Conservation (phyloP, 177 flowering plant genomes). For the Vitis hybrid region DNA sequence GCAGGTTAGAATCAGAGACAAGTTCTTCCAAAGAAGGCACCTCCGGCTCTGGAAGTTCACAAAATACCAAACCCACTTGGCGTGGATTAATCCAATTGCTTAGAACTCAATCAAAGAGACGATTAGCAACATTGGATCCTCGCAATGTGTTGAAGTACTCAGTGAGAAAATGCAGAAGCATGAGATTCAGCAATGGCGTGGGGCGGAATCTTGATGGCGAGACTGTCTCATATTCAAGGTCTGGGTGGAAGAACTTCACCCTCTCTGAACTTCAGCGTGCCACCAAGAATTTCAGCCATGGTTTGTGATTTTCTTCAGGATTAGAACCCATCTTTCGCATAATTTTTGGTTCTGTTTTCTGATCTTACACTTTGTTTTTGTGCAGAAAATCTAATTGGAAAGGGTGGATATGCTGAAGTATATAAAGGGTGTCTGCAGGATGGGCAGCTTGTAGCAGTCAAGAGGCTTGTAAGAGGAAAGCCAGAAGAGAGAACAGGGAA, state of each 20-base stretch:
- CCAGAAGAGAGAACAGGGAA: conserved; percentile 36
- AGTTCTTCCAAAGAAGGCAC: conserved; percentile 26
- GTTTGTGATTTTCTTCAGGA: conserved; percentile 18
- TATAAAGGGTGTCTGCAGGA: conserved; percentile 37
- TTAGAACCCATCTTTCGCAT: neutral
- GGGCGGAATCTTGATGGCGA: conserved; percentile 7
- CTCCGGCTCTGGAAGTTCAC: conserved; percentile 11
- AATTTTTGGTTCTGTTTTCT: neutral
- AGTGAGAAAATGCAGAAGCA: conserved; percentile 37
- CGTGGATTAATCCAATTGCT: conserved; percentile 20
- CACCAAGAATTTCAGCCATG: conserved; percentile 53
- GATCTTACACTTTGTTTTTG: neutral
- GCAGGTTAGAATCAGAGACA: conserved; percentile 42
- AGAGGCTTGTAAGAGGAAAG: conserved; percentile 36
- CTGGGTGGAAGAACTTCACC: conserved; percentile 41
- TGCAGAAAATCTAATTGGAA: conserved; percentile 44
- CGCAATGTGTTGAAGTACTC: conserved; percentile 21
- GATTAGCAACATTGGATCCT: conserved; percentile 16
- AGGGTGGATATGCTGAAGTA: conserved; percentile 60
- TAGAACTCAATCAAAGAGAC: conserved; percentile 21
- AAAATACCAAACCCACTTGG: conserved; percentile 16
- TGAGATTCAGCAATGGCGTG: conserved; percentile 23
- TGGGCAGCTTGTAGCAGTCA: conserved; percentile 43
- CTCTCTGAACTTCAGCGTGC: conserved; percentile 52
- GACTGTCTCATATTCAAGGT: conserved; percentile 19